Evolutionary conservation across 2,329 filamentous ascomycete species (phyloP), one percentile per base, ranked within the genome.

Genomic region (Zasmidium cellare): DNA sequence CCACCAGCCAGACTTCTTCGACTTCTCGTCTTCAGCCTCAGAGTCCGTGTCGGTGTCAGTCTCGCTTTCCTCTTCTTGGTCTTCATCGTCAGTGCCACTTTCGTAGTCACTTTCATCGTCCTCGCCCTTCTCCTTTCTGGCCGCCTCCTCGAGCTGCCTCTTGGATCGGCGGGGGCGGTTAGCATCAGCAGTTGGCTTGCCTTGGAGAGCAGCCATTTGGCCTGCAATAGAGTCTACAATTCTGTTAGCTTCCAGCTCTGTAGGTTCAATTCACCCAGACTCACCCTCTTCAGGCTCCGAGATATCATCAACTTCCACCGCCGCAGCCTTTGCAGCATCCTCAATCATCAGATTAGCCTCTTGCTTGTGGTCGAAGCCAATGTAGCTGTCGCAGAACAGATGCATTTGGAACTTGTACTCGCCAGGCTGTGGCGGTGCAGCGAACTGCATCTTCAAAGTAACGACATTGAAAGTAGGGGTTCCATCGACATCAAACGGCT

Each of bases 281-380:
- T 80, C 82, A 96, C 94, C 94, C 81, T 99, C 94, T 63, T 97
- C 94, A 35, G 96, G 94, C 74, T 99, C 94, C 72, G 91, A 96
- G 65, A 99, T 99, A 58, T 99, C 94, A 69, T 97, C 70, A 16
- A 68, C 65, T n/a, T 70, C 71, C 71, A 96, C 87, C 65, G 88
- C 84, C 19, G 85, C 88, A 3, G 91, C 92, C 78, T 93, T 94
- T 75, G 85, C 89, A 31, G 90, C 87, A 68, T 97, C 92, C 70
- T 96, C 92, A 9, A 99, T 91, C 24, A 89, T 84, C 53, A 99
- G 82, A 1, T 90, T 92, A 24, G 96, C 91, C 71, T 97, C 91
- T 81, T 91, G 86, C 82, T 92, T 94, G 51, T 88, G 89, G 73
- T 99, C 96, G 65, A 97, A 91, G 47, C 94, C 94, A 47, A 99